Evolutionary conservation across 345 rosid species (phyloP), one percentile per base, ranked within the genome.

Genomic region (Stellera chamaejasme): DNA sequence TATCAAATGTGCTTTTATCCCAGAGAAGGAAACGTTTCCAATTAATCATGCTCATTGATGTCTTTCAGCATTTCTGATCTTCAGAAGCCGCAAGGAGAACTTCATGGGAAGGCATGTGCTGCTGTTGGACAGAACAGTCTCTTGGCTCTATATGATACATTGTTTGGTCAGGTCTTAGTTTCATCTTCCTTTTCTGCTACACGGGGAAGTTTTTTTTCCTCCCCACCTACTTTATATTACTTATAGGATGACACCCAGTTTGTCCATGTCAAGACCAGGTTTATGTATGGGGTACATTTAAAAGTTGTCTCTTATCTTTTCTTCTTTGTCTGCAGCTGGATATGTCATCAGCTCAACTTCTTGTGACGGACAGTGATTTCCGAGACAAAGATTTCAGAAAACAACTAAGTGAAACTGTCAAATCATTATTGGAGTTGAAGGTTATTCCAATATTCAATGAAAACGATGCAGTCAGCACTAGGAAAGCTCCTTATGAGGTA

Each of bases 401-500:
- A 67, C 99, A 87, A 50, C 96, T 94, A 47, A 75, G 45, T 69
- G 95, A 90, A 61, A 90, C 97, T 0, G 88, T 94, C 16, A 61
- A 72, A 59, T 80, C 97, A 8, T 75, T 94, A 63, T 56, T 94
- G 13, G 64, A 70, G 36, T 65, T 83, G 60, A 90, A 70, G 66
- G 97, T 94, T 69, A 63, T 90, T 70, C 99, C 99, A 5, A 79
- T 94, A 64, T 83, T 94, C 59, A 94, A 94, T 63, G 99, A 94
- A 82, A 94, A 94, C 67, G 99, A 94, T 79, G 96, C 99, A 43
- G 72, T 94, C 32, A 94, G 99, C 78, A 90, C 97, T 14, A 73
- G 97, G 79, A 90, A 77, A 82, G 99, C 97, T 47, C 99, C 99
- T 12, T 94, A 94, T 56, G 97, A 90, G 99, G 99, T 79, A 66